These are phyloP conservation scores for Microbotryum saponariae DNA, from an alignment of 1,284 basidiomycete genomes.

Conservation along the genomic window DNA sequence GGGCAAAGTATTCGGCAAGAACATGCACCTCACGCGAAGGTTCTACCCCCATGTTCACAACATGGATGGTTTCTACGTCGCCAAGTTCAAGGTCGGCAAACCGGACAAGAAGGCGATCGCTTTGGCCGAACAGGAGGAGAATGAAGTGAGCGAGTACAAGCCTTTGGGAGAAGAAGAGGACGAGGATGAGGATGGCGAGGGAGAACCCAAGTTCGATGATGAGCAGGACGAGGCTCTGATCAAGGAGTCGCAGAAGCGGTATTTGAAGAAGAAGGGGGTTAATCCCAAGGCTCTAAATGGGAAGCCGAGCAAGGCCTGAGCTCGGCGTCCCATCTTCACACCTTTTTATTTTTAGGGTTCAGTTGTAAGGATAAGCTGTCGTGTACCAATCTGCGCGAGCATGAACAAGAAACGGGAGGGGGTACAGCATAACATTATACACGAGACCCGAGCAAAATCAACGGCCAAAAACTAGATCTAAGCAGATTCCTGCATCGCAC, in stretches of 20 bases:
- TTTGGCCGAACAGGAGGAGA: slow-evolving; percentile 5
- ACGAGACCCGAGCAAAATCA: no score
- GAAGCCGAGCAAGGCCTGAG: slow-evolving; percentile 15
- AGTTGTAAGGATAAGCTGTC: no score
- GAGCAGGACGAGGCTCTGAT: slow-evolving; percentile 32
- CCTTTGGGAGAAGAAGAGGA: slow-evolving; percentile 12
- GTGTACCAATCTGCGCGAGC: no score
- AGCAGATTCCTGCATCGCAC: slow-evolving; percentile 7
- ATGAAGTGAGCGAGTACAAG: slow-evolving; percentile 15
- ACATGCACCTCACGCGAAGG: slow-evolving; percentile 71
- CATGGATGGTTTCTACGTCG: slow-evolving; percentile 98
- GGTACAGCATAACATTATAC: no score
- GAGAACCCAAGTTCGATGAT: slow-evolving; percentile 30
- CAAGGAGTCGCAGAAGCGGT: slow-evolving; percentile 26
- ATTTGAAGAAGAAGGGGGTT: slow-evolving; percentile 34
- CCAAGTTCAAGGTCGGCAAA: slow-evolving; percentile 90
- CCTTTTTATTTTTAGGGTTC: background rate
- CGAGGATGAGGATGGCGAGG: slow-evolving; percentile 2
- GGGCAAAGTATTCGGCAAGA: slow-evolving; percentile 78
- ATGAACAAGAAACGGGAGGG: no score
- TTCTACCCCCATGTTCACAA: slow-evolving; percentile 68
- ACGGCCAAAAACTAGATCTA: no score
- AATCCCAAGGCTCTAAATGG: slow-evolving; percentile 26
- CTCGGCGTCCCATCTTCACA: background rate
- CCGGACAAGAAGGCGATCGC: slow-evolving; percentile 50